These are phyloP conservation scores for Boletus tomentosulus DNA, from an alignment of 768 basidiomycete species.

Conservation along the genomic window DNA sequence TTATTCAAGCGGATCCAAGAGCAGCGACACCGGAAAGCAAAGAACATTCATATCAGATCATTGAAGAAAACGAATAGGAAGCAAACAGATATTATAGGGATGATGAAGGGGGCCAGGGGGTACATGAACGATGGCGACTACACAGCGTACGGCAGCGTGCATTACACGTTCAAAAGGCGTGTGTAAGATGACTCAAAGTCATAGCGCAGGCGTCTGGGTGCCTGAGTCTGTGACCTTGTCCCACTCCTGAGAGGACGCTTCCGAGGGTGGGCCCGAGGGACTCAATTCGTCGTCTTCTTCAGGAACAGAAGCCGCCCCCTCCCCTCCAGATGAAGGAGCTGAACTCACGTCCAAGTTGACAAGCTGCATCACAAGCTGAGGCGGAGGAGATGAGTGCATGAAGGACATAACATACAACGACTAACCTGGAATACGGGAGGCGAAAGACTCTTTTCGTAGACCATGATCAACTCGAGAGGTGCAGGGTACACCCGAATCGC, in stretches of 20 bases:
- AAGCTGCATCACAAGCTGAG: slow-evolving; percentile 73
- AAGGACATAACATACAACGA: not conserved
- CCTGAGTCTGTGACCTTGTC: slow-evolving; percentile 80
- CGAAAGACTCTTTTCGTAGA: slow-evolving; percentile 90
- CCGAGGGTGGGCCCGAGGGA: slow-evolving; percentile 74
- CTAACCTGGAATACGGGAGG: slow-evolving; percentile 72
- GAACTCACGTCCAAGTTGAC: slow-evolving; percentile 86
- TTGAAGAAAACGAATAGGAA: slow-evolving; percentile 22
- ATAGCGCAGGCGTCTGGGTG: slow-evolving; percentile 45
- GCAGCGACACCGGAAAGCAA: slow-evolving; percentile 20
- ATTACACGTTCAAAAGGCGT: slow-evolving; percentile 24
- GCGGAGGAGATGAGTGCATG: slow-evolving; percentile 5
- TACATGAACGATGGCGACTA: slow-evolving; percentile 29
- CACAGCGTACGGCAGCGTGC: slow-evolving; percentile 30
- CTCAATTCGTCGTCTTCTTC: slow-evolving; percentile 56
- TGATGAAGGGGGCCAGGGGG: slow-evolving; percentile 11
- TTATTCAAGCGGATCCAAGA: slow-evolving; percentile 16
- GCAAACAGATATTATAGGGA: slow-evolving; percentile 18
- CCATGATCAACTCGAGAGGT: slow-evolving; percentile 89
- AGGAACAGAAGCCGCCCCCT: slow-evolving; percentile 25
- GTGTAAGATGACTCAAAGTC: slow-evolving; percentile 31
- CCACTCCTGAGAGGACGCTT: slow-evolving; percentile 88
- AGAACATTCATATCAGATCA: slow-evolving; percentile 61
- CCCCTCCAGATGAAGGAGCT: slow-evolving; percentile 38
- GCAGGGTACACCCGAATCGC: slow-evolving; percentile 93